These are phyloP conservation scores for Aspergillus nidulans DNA, from an alignment of 495 filamentous ascomycete species.

Conservation along the genomic window DNA sequence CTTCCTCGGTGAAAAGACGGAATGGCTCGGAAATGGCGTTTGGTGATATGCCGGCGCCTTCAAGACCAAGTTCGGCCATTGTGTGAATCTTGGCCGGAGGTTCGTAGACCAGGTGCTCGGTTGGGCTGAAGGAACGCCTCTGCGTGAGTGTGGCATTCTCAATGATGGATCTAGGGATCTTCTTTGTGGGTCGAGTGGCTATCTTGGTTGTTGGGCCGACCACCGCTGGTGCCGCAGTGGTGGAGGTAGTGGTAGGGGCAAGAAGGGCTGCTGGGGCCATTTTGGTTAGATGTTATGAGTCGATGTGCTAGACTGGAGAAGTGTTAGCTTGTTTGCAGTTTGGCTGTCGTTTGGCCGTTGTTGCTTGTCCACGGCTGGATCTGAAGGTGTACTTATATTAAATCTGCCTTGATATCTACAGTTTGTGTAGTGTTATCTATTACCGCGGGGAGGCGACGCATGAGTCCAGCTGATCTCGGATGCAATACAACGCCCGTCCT, in stretches of 20 bases:
- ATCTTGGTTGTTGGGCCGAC: conserved; percentile 14
- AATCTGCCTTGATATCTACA: too few relatives aligned
- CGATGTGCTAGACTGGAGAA: not conserved
- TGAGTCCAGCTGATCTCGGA: too few relatives aligned
- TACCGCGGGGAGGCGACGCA: too few relatives aligned
- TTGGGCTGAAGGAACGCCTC: conserved; percentile 37
- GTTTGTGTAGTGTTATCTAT: too few relatives aligned
- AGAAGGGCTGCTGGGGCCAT: conserved; percentile 21
- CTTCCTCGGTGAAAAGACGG: conserved; percentile 60
- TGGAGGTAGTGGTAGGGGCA: not conserved
- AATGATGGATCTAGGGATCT: conserved; percentile 14
- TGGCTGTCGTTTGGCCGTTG: too few relatives aligned
- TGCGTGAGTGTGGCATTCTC: conserved; percentile 5
- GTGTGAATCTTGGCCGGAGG: conserved; percentile 31
- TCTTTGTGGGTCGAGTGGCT: conserved; percentile 17
- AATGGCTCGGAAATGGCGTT: conserved; percentile 68
- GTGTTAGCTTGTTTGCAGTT: not conserved
- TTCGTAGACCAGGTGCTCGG: conserved; percentile 49
- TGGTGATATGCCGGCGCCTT: conserved; percentile 56
- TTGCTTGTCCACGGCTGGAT: too few relatives aligned
- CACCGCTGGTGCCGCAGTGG: conserved; percentile 6
- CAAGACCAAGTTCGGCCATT: conserved; percentile 56
- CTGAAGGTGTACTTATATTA: too few relatives aligned
- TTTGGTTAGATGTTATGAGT: not conserved
- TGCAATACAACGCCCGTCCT: too few relatives aligned